phyloP scores from a whole-genome alignment of 352 stramenopile genomes.

The Globisporangium echinulatum region DNA sequence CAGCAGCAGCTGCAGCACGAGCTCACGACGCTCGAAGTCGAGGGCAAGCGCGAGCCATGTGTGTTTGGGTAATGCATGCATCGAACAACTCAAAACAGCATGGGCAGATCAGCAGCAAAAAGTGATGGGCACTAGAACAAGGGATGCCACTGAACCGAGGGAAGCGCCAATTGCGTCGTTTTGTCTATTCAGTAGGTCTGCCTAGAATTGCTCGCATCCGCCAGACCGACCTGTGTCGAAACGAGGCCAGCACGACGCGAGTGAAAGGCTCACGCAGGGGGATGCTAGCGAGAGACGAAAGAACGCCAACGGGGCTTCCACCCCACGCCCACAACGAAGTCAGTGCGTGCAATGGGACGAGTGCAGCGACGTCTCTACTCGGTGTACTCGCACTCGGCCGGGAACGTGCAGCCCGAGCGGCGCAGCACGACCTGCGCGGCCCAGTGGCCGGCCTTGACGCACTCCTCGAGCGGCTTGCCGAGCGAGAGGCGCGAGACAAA shows the following conservation, averaged over 20 bases:
- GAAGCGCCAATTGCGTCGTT: background rate
- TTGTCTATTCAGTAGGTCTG: background rate
- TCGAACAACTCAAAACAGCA: no score
- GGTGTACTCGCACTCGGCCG: conserved; percentile 88
- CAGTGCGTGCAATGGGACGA: background rate
- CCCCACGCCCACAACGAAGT: background rate
- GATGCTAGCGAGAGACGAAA: conserved; percentile 7
- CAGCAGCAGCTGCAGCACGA: conserved; percentile 41
- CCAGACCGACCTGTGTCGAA: no score
- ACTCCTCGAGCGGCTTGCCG: conserved; percentile 83
- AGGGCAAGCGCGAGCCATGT: conserved; percentile 22
- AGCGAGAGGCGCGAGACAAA: conserved; percentile 94
- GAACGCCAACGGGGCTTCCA: conserved; percentile 23
- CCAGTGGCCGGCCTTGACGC: conserved; percentile 96
- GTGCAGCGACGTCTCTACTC: conserved; percentile 29
- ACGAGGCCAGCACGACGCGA: background rate
- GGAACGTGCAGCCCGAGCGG: conserved; percentile 94
- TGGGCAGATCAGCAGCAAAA: background rate
- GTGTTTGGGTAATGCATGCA: conserved; percentile 29
- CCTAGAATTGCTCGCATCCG: no score
- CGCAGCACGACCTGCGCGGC: conserved; percentile 96
- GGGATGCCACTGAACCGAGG: no score
- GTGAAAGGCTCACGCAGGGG: background rate
- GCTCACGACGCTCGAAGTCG: conserved; percentile 45
- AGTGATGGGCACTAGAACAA: background rate